These are phyloP conservation scores for Cenchrus fungigraminus DNA, from an alignment of 176 grass and related monocot genomes.

Conservation along the genomic window DNA sequence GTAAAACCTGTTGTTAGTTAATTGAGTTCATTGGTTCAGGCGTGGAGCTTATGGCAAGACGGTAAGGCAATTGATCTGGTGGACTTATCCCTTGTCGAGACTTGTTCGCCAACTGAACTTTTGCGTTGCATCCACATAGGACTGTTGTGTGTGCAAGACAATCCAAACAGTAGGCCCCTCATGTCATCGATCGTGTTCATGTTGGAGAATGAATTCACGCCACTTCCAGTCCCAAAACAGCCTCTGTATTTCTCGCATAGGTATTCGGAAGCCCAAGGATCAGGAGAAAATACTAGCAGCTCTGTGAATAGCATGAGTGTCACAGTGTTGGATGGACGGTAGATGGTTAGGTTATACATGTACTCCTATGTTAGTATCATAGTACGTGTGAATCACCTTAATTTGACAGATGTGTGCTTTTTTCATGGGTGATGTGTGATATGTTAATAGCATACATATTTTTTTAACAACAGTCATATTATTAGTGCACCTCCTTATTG, in stretches of 20 bases:
- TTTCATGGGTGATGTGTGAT: no score
- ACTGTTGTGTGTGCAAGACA: conserved; percentile 59
- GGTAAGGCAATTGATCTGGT: conserved; percentile 40
- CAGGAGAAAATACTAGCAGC: background rate
- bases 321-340: background rate
- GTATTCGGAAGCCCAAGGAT: background rate
- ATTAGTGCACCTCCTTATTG: no score
- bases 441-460: no score
- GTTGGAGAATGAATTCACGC: conserved; percentile 34
- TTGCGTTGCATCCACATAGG: conserved; percentile 53
- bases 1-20: background rate
- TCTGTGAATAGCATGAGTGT: background rate
- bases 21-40: conserved; percentile 25
- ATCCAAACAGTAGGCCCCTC: conserved; percentile 45
- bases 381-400: background rate
- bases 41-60: conserved; percentile 58
- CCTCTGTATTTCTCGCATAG: conserved; percentile 27
- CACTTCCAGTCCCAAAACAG: conserved; percentile 33
- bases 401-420: background rate
- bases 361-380: background rate
- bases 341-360: background rate
- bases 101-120: conserved; percentile 13
- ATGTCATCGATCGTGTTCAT: conserved; percentile 51
- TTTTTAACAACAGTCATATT: no score
- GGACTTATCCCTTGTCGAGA: conserved; percentile 4